Evolutionary conservation across 345 rosid species (phyloP).

Genomic region (Syzygium oleosum): DNA sequence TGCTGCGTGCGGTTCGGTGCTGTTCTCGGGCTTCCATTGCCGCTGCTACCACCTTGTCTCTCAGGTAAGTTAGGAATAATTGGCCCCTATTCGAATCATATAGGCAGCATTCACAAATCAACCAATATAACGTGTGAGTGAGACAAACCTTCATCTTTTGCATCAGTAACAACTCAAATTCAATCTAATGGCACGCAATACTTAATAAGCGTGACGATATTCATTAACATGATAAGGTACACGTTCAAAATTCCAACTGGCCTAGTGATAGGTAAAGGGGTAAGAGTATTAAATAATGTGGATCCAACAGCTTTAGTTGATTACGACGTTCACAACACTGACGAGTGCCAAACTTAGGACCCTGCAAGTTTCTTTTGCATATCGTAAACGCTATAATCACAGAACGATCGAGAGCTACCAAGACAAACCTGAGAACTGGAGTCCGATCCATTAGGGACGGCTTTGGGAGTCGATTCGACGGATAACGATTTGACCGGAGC

Average conservation of each 20-base stretch:
- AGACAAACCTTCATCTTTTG: neutral
- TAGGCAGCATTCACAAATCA: neutral
- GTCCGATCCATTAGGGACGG: conserved; percentile 29
- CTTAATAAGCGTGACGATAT: neutral
- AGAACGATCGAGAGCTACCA: neutral
- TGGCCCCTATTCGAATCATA: conserved; percentile 14
- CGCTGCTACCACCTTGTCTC: conserved; percentile 12
- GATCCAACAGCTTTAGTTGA: neutral
- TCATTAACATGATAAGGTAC: neutral
- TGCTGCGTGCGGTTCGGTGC: conserved; percentile 14
- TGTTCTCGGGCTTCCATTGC: conserved; percentile 26
- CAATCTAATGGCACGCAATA: neutral
- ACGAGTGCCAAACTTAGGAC: neutral
- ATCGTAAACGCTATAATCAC: neutral
- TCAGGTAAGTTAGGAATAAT: conserved; percentile 13
- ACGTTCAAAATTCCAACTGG: neutral
- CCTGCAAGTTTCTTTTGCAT: neutral
- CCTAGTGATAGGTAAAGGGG: neutral
- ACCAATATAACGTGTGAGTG: neutral
- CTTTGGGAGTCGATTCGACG: conserved; percentile 16
- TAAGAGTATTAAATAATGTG: neutral
- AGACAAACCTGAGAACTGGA: conserved; percentile 33
- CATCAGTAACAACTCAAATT: neutral
- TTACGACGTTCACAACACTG: neutral
- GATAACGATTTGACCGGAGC: conserved; percentile 26